Percentiles rank a stretch among this genome's conserved stretches.
Conservation (phyloP, 257 asterid genomes). For the Lycium ferocissimum region DNA sequence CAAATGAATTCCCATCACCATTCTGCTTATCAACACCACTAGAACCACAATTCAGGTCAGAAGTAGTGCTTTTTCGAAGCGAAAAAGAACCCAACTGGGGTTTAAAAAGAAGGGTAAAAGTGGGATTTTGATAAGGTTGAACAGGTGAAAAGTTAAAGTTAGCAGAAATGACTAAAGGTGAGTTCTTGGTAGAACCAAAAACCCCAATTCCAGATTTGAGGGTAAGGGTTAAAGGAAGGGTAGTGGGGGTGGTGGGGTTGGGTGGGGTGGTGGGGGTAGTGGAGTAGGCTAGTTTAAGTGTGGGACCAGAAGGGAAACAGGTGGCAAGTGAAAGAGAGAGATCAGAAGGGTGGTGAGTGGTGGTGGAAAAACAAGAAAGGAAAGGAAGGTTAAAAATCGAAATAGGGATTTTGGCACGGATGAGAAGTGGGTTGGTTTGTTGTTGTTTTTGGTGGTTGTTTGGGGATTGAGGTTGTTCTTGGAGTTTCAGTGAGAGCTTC, state of each 20-base stretch:
- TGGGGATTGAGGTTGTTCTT: slow-evolving; percentile 40
- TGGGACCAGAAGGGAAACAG: slow-evolving; percentile 71
- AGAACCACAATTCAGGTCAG: slow-evolving; percentile 30
- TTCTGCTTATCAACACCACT: slow-evolving; percentile 12
- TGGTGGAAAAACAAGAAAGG: slow-evolving; percentile 82
- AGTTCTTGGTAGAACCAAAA: slow-evolving; percentile 78
- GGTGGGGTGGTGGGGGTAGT: slow-evolving; percentile 41
- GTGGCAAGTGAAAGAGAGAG: slow-evolving; percentile 84
- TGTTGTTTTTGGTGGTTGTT: slow-evolving; percentile 41
- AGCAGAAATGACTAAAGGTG: slow-evolving; percentile 80
- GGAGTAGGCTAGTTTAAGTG: slow-evolving; percentile 75
- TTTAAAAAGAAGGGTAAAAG: slow-evolving; percentile 69
- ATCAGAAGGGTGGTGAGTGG: slow-evolving; percentile 80
- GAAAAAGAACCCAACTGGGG: slow-evolving; percentile 83
- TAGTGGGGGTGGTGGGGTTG: slow-evolving; percentile 28
- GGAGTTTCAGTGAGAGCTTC: slow-evolving; percentile 78
- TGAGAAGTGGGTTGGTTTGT: slow-evolving; percentile 54
- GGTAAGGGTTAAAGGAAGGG: slow-evolving; percentile 64
- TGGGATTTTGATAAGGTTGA: slow-evolving; percentile 60
- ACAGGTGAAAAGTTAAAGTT: slow-evolving; percentile 72
- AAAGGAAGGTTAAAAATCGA: slow-evolving; percentile 78
- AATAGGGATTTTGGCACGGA: slow-evolving; percentile 84
- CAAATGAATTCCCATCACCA: slow-evolving; percentile 52
- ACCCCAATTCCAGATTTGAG: slow-evolving; percentile 89
- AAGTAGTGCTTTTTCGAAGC: slow-evolving; percentile 64